Percentiles rank a stretch among this genome's conserved stretches.
Conservation (phyloP, 2,329 filamentous ascomycete genomes). For the Ascochyta fabae region DNA sequence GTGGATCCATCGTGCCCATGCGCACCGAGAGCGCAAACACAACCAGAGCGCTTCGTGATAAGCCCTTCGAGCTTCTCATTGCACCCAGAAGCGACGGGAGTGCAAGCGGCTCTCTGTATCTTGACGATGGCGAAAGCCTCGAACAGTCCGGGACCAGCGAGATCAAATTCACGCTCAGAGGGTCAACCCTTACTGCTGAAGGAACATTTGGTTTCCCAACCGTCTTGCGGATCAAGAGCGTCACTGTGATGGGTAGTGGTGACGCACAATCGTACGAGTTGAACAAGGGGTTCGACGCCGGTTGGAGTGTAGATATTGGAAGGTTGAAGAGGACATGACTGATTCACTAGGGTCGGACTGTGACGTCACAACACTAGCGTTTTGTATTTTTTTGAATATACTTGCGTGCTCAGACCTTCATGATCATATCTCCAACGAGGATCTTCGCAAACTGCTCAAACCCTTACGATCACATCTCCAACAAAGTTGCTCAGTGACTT, state of each 20-base stretch:
- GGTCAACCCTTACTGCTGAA: conserved; percentile 58
- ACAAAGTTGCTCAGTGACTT: neutral
- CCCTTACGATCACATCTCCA: neutral
- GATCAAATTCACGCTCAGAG: conserved; percentile 66
- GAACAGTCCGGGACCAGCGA: conserved; percentile 63
- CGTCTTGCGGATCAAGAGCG: conserved; percentile 28
- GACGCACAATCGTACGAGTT: conserved; percentile 31
- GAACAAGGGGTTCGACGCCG: conserved; percentile 28
- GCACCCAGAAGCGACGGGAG: conserved; percentile 67
- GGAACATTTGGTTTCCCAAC: conserved; percentile 62
- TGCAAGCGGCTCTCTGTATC: conserved; percentile 71
- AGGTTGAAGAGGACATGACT: conserved; percentile 9
- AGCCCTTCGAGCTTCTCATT: conserved; percentile 75
- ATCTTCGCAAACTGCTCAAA: neutral
- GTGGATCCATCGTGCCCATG: conserved; percentile 68
- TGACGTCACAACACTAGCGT: conserved; percentile 11
- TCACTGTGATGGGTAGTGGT: conserved; percentile 30
- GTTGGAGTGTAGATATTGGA: conserved; percentile 30
- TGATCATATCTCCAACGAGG: neutral
- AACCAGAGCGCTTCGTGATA: conserved; percentile 66
- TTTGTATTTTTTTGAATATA: neutral
- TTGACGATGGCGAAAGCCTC: conserved; percentile 78
- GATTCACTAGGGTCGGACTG: neutral
- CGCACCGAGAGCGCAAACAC: conserved; percentile 64
- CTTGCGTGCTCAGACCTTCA: neutral